Base-by-base conservation (phyloP, 2,329 filamentous ascomycete genomes). In the Aspergillus pseudotamarii region DNA sequence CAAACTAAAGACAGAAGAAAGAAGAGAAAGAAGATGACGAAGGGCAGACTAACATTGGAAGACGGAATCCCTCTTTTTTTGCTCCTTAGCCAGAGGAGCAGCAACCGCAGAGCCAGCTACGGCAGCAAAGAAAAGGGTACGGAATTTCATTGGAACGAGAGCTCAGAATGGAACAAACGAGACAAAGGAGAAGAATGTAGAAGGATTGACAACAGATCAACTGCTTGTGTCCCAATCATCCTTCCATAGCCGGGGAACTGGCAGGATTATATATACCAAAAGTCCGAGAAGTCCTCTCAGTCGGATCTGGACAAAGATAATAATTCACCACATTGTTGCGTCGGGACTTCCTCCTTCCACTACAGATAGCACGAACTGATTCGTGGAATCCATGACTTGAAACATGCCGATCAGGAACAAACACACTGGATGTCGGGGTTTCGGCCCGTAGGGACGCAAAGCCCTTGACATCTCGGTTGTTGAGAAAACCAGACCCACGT, bases 51-150 rank as follows among this genome's bases (percentile, higher is more conserved):
- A 46, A 74, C 72, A 75, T 64, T 73, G 45, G 34, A 75, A 71
- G 11, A 64, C 58, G 21, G 71, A 71, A 34, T 65, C 64, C 51
- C 70, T 68, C 60, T 72, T 73, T 30, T 66, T 64, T 21, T 64
- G 57, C 32, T 59, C 59, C 23, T 65, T 66, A n/a, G 60, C 23
- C 48, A 48, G 38, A 26, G 73, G 72, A 57, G 68, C 66, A 34
- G 70, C 72, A 55, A 68, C 60, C 56, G 67, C 70, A 54, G 66
- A 66, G 55, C 66, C 70, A 34, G 72, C 68, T 62, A 64, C 70
- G 32, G 68, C 65, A 46, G 72, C 71, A 30, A 73, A 32, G 26
- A 75, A 55, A 30, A 71, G 54, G 57, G 67, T 54, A 36, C 64
- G 63, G 30, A 74, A 54, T 63, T 64, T 74, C 72, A 75, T 75